Evolutionary conservation across 805 yeast genomes (phyloP), one percentile per base, ranked within the genome.

Genomic region (Wickerhamiella brachini): DNA sequence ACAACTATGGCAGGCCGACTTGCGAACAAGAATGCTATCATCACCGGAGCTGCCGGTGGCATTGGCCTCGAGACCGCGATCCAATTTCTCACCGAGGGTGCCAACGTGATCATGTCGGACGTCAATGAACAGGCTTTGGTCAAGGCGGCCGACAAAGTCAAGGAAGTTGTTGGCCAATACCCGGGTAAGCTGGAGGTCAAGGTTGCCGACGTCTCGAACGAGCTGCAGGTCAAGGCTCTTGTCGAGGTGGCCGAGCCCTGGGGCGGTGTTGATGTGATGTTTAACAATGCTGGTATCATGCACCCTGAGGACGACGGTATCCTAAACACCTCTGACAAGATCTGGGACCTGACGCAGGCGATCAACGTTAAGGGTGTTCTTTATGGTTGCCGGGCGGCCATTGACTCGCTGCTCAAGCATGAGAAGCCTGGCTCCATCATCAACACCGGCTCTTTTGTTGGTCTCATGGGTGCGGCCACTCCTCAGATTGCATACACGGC

Each of bases 271-370:
- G 95, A 88, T 67, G 73, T 86, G 20, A 73, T 88, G 63, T 76
- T 88, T 57, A 88, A 88, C 69, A 88, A 88, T 65, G 95, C 95
- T n/a, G 95, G 95, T 54, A 82, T 86, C 54, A 62, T 61, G 65
- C 65, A 58, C 54, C 60, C 62, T 41, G 50, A 59, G 51, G 62
- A 62, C 49, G 64, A 60, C 52, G 63, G 62, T 10, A 65, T 62
- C 29, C 57, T 65, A 50, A 61, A 63, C 53, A 66, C 69, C 31
- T 57, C 53, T 20, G 69, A 66, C 49, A 53, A 55, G 47, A 57
- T 66, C 56, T 66, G 69, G 69, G 69, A 66, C 50, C 53, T 63
- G 49, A 67, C 69, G 34, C 66, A 62, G 54, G 57, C 56, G 49
- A 65, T 66, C 54, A 66, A 66, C 52, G 69, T 66, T 55, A 65